These are phyloP conservation scores for Claviceps sp. DNA, from an alignment of 2,329 filamentous ascomycete genomes.

Conservation along the genomic window DNA sequence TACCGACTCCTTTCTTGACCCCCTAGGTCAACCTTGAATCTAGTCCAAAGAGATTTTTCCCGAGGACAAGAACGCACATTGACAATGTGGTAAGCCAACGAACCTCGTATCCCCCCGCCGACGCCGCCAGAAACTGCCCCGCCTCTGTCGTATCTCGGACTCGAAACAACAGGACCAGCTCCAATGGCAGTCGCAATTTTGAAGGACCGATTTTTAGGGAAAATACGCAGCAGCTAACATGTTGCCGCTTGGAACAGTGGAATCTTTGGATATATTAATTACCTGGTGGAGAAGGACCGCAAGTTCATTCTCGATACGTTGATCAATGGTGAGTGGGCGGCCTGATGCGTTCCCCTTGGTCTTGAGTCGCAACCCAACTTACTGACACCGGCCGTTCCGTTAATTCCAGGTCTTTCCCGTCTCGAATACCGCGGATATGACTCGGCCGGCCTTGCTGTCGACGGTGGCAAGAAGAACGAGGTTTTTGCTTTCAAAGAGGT, in stretches of 20 bases:
- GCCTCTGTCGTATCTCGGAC: not conserved
- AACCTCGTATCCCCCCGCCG: not conserved
- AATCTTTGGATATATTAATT: conserved; percentile 98
- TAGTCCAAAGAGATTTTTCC: not conserved
- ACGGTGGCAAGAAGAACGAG: conserved; percentile 98
- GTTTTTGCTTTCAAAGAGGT: conserved; percentile 98
- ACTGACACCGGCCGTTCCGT: conserved; percentile 9
- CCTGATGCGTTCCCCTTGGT: not conserved
- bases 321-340: conserved; percentile 64
- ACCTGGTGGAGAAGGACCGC: conserved; percentile 96
- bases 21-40: not conserved
- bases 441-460: conserved; percentile 87
- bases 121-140: conserved; percentile 9
- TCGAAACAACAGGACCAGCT: not conserved
- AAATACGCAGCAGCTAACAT: conserved; percentile 13
- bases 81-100: conserved; percentile 13
- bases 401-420: conserved; percentile 62
- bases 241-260: conserved; percentile 41
- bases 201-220: not conserved
- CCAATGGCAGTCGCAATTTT: conserved; percentile 1
- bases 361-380: not conserved
- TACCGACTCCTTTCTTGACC: conserved; percentile 2
- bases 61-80: conserved; percentile 7
- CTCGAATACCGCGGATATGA: conserved; percentile 99
- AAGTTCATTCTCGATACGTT: conserved; percentile 92